phyloP scores from a whole-genome alignment of 805 yeast genomes.

The Zygosaccharomyces siamensis region DNA sequence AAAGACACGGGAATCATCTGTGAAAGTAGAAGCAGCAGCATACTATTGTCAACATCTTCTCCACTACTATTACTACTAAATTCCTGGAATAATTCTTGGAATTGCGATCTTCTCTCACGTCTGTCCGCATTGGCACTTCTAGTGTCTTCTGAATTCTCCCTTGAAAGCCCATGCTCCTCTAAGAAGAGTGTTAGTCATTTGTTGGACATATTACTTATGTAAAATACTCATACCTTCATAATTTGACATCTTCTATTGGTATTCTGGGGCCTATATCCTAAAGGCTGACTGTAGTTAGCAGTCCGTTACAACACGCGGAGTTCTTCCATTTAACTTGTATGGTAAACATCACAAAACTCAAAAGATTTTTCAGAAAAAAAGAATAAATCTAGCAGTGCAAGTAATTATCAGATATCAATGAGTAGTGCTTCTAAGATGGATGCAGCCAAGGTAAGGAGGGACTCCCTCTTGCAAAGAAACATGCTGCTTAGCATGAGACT shows the following conservation, averaged over 20 bases:
- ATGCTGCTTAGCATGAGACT: constrained; percentile 23
- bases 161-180: constrained; percentile 31
- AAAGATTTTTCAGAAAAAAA: background rate
- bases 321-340: background rate
- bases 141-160: constrained; percentile 4
- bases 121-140: constrained; percentile 12
- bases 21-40: constrained; percentile 16
- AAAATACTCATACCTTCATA: constrained; percentile 33
- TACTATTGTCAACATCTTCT: constrained; percentile 14
- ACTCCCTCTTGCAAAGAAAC: constrained; percentile 25
- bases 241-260: constrained; percentile 25
- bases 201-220: background rate
- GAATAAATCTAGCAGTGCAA: background rate
- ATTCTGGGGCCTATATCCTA: background rate
- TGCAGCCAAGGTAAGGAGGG: constrained; percentile 17
- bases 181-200: constrained; percentile 4
- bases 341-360: background rate
- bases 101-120: constrained; percentile 23
- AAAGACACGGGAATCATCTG: constrained; percentile 25
- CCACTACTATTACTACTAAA: constrained; percentile 10
- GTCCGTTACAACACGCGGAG: background rate
- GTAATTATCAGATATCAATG: background rate
- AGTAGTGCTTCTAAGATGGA: constrained; percentile 3
- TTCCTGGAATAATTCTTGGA: constrained; percentile 19
- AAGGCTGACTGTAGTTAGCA: background rate